Conservation (phyloP, 331 rosid species). For the Acacia concinna region DNA sequence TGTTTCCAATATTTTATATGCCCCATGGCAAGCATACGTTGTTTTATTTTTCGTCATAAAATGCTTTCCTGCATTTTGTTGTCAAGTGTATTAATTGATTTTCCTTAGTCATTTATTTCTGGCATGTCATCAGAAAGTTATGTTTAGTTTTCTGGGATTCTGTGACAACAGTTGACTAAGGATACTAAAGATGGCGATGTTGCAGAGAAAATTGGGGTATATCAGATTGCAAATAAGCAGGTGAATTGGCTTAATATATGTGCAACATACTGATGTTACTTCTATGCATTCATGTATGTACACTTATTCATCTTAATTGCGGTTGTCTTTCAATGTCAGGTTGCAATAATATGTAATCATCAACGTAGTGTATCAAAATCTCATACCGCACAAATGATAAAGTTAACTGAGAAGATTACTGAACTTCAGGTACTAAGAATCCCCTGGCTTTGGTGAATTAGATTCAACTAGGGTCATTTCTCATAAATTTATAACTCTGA, state of each 20-base stretch:
- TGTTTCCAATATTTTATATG: neutral
- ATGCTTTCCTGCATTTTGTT: neutral
- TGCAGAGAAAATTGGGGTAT: constrained; percentile 71
- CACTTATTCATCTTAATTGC: neutral
- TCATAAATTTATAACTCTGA: too few relatives aligned
- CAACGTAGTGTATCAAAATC: constrained; percentile 70
- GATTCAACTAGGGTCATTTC: neutral
- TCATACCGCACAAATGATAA: constrained; percentile 63
- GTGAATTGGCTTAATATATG: constrained; percentile 41
- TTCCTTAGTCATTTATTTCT: neutral
- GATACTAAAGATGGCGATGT: constrained; percentile 77
- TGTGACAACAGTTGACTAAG: constrained; percentile 63
- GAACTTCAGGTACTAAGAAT: constrained; percentile 55
- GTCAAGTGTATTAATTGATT: neutral
- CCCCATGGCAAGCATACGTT: neutral
- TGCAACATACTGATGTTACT: neutral
- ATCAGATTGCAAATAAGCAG: constrained; percentile 93
- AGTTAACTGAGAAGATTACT: constrained; percentile 53
- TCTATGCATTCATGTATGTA: neutral
- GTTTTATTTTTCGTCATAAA: neutral
- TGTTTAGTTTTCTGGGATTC: constrained; percentile 20
- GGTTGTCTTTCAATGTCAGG: constrained; percentile 39
- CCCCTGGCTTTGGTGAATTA: neutral
- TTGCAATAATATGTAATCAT: constrained; percentile 77
- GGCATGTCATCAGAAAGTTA: neutral